These are phyloP conservation scores for Calocybe gambosa DNA, from an alignment of 1,284 basidiomycete genomes.

Conservation along the genomic window DNA sequence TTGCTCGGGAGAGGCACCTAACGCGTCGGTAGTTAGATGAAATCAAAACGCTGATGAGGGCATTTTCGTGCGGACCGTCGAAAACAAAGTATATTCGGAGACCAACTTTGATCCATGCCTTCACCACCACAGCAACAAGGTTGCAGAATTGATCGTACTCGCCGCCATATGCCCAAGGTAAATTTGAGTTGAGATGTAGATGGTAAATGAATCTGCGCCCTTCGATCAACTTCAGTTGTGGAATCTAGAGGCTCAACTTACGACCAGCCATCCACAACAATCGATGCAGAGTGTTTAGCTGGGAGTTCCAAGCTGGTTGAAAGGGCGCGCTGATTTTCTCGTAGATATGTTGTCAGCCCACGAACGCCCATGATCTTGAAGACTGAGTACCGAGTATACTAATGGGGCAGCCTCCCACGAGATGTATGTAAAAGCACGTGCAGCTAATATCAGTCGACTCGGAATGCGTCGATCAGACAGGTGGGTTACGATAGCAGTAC, in stretches of 20 bases:
- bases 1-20: constrained; percentile 66
- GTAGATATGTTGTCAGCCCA: constrained; percentile 74
- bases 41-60: constrained; percentile 15
- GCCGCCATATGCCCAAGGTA: constrained; percentile 85
- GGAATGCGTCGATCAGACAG: too few relatives aligned
- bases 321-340: constrained; percentile 61
- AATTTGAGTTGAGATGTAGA: constrained; percentile 52
- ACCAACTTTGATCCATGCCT: constrained; percentile 70
- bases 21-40: constrained; percentile 19
- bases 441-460: too few relatives aligned
- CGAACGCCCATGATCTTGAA: constrained; percentile 64
- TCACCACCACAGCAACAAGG: constrained; percentile 48
- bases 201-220: constrained; percentile 72
- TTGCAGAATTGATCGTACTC: constrained; percentile 63
- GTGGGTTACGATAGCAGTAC: too few relatives aligned
- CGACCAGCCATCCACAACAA: constrained; percentile 89
- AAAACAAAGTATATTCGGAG: constrained; percentile 83
- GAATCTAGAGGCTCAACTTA: constrained; percentile 40
- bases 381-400: too few relatives aligned
- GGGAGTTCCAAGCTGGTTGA: constrained; percentile 44
- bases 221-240: constrained; percentile 11
- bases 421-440: not conserved
- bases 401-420: too few relatives aligned
- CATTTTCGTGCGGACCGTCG: constrained; percentile 60
- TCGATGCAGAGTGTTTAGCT: constrained; percentile 21